Evolutionary conservation across 1,139 yeast genomes (phyloP).

Genomic region (Suhomyces coccinellae): DNA sequence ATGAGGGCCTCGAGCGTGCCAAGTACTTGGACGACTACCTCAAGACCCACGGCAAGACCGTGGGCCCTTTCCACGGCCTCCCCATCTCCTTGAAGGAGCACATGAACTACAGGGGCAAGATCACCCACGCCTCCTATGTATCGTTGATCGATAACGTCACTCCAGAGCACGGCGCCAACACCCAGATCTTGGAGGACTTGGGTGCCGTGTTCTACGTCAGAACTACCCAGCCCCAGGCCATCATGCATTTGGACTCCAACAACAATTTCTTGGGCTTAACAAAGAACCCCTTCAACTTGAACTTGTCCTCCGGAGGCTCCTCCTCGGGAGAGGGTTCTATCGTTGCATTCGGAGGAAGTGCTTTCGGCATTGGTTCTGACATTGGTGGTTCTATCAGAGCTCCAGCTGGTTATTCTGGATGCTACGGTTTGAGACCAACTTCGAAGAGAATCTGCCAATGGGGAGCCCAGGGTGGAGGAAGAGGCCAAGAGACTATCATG

Average conservation of each 20-base stretch:
- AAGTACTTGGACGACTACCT: slow-evolving; percentile 53
- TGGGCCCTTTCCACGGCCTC: slow-evolving; percentile 77
- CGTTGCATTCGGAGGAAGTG: slow-evolving; percentile 63
- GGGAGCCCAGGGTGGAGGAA: slow-evolving; percentile 57
- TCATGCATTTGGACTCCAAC: slow-evolving; percentile 49
- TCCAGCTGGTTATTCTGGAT: slow-evolving; percentile 73
- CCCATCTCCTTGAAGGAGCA: slow-evolving; percentile 82
- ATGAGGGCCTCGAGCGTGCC: slow-evolving; percentile 58
- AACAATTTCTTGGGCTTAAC: slow-evolving; percentile 44
- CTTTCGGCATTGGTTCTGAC: slow-evolving; percentile 72
- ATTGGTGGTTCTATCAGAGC: slow-evolving; percentile 79
- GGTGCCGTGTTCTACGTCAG: slow-evolving; percentile 65
- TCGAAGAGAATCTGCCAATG: slow-evolving; percentile 54
- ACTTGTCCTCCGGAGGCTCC: slow-evolving; percentile 57
- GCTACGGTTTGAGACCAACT: slow-evolving; percentile 69
- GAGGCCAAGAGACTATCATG: slow-evolving; percentile 58
- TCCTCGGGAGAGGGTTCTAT: slow-evolving; percentile 79
- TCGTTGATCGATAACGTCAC: slow-evolving; percentile 52
- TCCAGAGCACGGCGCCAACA: slow-evolving; percentile 50
- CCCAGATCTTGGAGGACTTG: slow-evolving; percentile 52
- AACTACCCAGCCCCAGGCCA: slow-evolving; percentile 49
- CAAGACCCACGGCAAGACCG: slow-evolving; percentile 53
- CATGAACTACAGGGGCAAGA: slow-evolving; percentile 54
- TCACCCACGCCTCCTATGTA: slow-evolving; percentile 66
- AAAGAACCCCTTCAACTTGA: slow-evolving; percentile 41